Evolutionary conservation across 75 land plant genomes (phyloP), one percentile per base, ranked within the genome.

Genomic region (Sequoia sempervirens): DNA sequence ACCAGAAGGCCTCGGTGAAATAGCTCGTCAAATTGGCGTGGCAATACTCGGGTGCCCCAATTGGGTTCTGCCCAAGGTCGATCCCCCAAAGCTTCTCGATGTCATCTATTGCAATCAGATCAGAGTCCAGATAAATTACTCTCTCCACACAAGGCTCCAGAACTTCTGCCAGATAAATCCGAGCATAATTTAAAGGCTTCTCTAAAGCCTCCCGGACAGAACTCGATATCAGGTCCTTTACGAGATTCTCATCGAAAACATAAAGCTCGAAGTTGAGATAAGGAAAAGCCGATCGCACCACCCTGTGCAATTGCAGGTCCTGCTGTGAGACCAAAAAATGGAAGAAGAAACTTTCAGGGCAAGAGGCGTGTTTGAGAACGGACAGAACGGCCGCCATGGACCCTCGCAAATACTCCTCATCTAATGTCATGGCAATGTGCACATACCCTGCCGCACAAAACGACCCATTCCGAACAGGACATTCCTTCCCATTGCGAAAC

Each of bases 1-100:
- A 70, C 98, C 96, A 96, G 90, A 96, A 96, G 1, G 83, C 36
- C n/a, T 73, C 82, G 4, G 96, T 94, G 90, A 96, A 96, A 82
- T 96, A 96, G 86, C 89, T 94, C 69, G 92, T 94, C 87, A 96
- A 89, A 81, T 96, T 96, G 20, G 98, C 95, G 84, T 94, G 94
- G 86, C 98, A 96, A 84, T 96, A 96, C 86, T 94, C 98, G 53
- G 98, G 98, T 13, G 96, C 96, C 10, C 96, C 94, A 81, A 94
- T 87, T 13, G 93, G 85, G 17, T 81, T 78, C 7, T 81, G 26
- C 9, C 91, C 92, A 76, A 96, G 80, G n/a, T 68, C 80, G 30
- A 92, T 92, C 53, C 79, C 83, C 98, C 98, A 96, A 26, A 95
- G 93, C 93, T 95, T 95, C 52, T 85, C 85, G 37, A 95, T 88